Evolutionary conservation across 148 eudicot genomes (phyloP).

Genomic region (Camellia japonica): DNA sequence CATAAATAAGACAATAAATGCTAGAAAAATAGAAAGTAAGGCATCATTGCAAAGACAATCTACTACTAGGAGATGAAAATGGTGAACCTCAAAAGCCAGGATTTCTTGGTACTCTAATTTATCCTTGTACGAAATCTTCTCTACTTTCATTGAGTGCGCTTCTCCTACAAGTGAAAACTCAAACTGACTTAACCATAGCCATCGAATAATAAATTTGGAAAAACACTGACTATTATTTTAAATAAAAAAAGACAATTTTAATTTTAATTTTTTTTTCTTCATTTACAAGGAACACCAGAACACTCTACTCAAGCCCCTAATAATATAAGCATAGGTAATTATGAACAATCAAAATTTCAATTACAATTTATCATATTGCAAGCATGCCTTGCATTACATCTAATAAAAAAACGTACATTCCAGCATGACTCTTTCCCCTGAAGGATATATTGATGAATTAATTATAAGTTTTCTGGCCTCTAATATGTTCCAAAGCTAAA

Average conservation of each 20-base stretch:
- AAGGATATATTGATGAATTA: neutral
- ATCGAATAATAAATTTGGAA: neutral
- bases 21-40: neutral
- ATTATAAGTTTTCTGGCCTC: neutral
- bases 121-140: constrained; percentile 63
- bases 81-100: constrained; percentile 80
- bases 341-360: too few relatives aligned
- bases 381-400: too few relatives aligned
- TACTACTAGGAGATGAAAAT: neutral
- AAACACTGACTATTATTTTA: too few relatives aligned
- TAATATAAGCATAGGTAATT: neutral
- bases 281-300: neutral
- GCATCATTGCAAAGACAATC: neutral
- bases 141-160: constrained; percentile 84
- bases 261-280: too few relatives aligned
- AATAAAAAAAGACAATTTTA: too few relatives aligned
- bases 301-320: neutral
- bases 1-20: too few relatives aligned
- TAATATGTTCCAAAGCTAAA: neutral
- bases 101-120: constrained; percentile 83
- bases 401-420: neutral
- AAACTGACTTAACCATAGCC: neutral
- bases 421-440: neutral
- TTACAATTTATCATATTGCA: too few relatives aligned
- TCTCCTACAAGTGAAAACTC: constrained; percentile 50